Evolutionary conservation across 495 filamentous ascomycete genomes (phyloP).

Genomic region (Annulohypoxylon bovei): DNA sequence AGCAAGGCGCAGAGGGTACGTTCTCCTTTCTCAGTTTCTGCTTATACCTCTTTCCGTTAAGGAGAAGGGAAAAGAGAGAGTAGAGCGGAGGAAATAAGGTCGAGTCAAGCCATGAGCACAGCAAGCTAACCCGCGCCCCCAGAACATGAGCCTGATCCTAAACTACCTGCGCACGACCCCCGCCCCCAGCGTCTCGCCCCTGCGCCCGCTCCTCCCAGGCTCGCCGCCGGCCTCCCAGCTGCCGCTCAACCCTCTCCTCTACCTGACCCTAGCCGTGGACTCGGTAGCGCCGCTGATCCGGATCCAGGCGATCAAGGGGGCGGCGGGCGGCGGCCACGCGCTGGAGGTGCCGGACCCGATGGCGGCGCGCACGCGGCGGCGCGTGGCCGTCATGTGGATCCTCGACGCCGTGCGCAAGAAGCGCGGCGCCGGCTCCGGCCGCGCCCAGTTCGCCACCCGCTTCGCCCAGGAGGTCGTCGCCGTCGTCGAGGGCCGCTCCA

Average conservation of each 20-base stretch:
- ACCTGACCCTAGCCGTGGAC: constrained; percentile 90
- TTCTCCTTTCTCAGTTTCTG: constrained; percentile 22
- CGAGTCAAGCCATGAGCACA: background rate
- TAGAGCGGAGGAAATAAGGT: background rate
- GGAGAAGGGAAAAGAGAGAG: background rate
- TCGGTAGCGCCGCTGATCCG: constrained; percentile 91
- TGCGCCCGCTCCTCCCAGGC: constrained; percentile 75
- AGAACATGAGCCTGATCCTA: constrained; percentile 89
- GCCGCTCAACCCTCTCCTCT: constrained; percentile 78
- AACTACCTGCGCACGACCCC: constrained; percentile 86
- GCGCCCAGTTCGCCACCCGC: constrained; percentile 72
- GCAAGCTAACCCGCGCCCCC: constrained; percentile 24
- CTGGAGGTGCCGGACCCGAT: constrained; percentile 86
- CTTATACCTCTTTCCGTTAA: background rate
- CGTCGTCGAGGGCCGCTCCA: constrained; percentile 85
- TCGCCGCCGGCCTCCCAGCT: constrained; percentile 77
- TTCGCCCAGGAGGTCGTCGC: constrained; percentile 88
- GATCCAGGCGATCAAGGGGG: constrained; percentile 76
- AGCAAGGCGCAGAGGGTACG: constrained; percentile 82
- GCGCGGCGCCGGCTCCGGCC: constrained; percentile 69
- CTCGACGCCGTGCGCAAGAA: constrained; percentile 80
- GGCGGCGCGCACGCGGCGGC: constrained; percentile 74
- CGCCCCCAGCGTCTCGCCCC: constrained; percentile 73
- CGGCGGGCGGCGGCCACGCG: constrained; percentile 84
- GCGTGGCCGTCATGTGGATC: constrained; percentile 86